These are phyloP conservation scores for Neocallimastix lanati DNA, from an alignment of 192 early-diverging fungal genomes.

Conservation along the genomic window DNA sequence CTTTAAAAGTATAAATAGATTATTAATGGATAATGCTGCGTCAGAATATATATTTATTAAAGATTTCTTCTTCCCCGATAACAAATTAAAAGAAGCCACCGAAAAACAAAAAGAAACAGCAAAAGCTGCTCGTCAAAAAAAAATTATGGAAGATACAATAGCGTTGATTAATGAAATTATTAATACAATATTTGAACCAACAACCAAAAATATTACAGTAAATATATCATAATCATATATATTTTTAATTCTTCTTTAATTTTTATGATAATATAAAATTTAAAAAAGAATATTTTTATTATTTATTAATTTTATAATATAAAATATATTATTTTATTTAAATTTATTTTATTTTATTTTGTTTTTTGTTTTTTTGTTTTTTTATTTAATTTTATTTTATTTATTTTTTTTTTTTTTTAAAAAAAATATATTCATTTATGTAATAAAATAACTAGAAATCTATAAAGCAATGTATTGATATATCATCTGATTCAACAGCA, in stretches of 20 bases:
- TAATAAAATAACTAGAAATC: no score
- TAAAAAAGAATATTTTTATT: no score
- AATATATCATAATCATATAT: slow-evolving; percentile 2
- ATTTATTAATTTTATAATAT: no score
- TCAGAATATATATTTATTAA: slow-evolving; percentile 83
- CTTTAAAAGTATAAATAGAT: slow-evolving; percentile 78
- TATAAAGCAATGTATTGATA: slow-evolving; percentile 54
- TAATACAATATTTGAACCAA: slow-evolving; percentile 75
- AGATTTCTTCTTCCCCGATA: slow-evolving; percentile 63
- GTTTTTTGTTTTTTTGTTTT: no score
- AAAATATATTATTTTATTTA: no score
- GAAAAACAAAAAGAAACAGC: slow-evolving; percentile 32
- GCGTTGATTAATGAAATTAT: slow-evolving; percentile 30
- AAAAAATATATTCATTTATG: no score
- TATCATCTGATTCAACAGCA: slow-evolving; percentile 70
- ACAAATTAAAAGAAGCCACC: no score
- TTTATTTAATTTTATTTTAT: no score
- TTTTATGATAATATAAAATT: no score
- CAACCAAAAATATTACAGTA: slow-evolving; percentile 50
- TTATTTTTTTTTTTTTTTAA: no score
- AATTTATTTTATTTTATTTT: no score
- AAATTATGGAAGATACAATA: not conserved
- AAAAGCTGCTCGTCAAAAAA: slow-evolving; percentile 32
- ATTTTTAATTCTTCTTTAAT: no score
- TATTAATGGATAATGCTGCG: slow-evolving; percentile 83